These are phyloP conservation scores for Phallus indusiatus DNA, from an alignment of 768 basidiomycete genomes.

Conservation along the genomic window DNA sequence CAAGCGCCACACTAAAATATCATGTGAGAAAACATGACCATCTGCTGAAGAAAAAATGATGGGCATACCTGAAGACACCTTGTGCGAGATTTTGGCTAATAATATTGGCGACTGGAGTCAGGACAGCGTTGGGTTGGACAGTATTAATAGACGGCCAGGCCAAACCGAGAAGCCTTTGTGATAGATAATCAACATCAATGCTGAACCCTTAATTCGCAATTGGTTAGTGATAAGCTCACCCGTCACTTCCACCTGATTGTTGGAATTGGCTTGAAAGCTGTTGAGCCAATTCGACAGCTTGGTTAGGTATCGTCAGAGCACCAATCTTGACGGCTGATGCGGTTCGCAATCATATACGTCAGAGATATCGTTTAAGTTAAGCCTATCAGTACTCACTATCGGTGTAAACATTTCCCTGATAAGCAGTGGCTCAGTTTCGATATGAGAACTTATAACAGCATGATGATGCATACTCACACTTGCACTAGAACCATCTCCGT, in stretches of 20 bases:
- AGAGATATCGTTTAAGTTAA: background rate
- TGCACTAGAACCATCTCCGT: slow-evolving; percentile 17
- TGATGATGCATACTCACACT: background rate
- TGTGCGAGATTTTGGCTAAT: slow-evolving; percentile 22
- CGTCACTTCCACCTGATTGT: slow-evolving; percentile 26
- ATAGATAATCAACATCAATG: background rate
- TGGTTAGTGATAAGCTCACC: background rate
- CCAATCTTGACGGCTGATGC: slow-evolving; percentile 6
- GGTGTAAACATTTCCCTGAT: slow-evolving; percentile 19
- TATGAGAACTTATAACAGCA: background rate
- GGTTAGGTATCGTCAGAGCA: slow-evolving; percentile 21
- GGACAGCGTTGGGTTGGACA: slow-evolving; percentile 24
- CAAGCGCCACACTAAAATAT: slow-evolving; percentile 23
- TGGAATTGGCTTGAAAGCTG: slow-evolving; percentile 26
- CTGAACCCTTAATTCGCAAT: background rate
- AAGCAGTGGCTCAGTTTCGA: slow-evolving; percentile 11
- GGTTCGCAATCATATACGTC: background rate
- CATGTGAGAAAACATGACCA: background rate
- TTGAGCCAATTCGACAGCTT: slow-evolving; percentile 29
- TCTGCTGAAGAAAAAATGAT: slow-evolving; percentile 1
- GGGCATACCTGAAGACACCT: slow-evolving; percentile 1
- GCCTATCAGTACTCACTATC: slow-evolving; percentile 13
- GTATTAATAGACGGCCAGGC: slow-evolving; percentile 31
- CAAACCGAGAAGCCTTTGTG: slow-evolving; percentile 24
- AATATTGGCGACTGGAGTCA: slow-evolving; percentile 32